A percentile compares a stretch with the other conserved stretches of the same genome.
Conservation (phyloP, 805 yeast genomes). For the Cyberlindnera maritima region DNA sequence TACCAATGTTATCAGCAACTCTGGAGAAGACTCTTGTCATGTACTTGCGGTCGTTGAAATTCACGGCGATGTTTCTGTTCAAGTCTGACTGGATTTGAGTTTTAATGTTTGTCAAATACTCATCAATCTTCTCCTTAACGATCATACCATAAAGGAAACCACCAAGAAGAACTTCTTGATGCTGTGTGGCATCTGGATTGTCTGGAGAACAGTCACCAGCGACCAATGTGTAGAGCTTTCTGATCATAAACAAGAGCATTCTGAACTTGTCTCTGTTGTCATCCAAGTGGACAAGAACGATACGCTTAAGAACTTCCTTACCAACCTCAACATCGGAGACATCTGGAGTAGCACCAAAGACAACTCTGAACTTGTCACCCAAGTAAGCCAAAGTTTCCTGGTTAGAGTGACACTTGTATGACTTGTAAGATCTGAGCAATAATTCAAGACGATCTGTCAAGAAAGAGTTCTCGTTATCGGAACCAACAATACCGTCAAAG, state of each 20-base stretch:
- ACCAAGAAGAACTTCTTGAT: slow-evolving; percentile 93
- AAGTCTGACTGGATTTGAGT: slow-evolving; percentile 77
- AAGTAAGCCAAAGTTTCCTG: slow-evolving; percentile 89
- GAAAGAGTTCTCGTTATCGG: slow-evolving; percentile 84
- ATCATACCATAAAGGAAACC: slow-evolving; percentile 98
- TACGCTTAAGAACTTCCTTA: slow-evolving; percentile 71
- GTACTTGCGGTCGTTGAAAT: slow-evolving; percentile 81
- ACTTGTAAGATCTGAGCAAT: slow-evolving; percentile 82
- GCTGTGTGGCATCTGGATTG: slow-evolving; percentile 99
- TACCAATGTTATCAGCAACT: slow-evolving; percentile 91
- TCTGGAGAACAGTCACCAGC: slow-evolving; percentile 97
- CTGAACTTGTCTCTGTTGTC: slow-evolving; percentile 78
- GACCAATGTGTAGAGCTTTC: slow-evolving; percentile 90
- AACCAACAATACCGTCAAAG: slow-evolving; percentile 93
- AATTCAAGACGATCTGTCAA: slow-evolving; percentile 97
- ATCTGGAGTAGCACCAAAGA: slow-evolving; percentile 85
- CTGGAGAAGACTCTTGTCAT: slow-evolving; percentile 75
- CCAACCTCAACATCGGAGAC: slow-evolving; percentile 90
- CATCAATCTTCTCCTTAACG: slow-evolving; percentile 93
- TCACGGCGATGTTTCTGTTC: slow-evolving; percentile 74
- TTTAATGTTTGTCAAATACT: slow-evolving; percentile 72
- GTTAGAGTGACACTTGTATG: slow-evolving; percentile 72
- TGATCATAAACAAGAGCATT: slow-evolving; percentile 87
- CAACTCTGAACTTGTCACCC: slow-evolving; percentile 95
- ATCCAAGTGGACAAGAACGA: slow-evolving; percentile 85